Base-by-base conservation (phyloP, 805 yeast species). In the Ogataea methylovora region DNA sequence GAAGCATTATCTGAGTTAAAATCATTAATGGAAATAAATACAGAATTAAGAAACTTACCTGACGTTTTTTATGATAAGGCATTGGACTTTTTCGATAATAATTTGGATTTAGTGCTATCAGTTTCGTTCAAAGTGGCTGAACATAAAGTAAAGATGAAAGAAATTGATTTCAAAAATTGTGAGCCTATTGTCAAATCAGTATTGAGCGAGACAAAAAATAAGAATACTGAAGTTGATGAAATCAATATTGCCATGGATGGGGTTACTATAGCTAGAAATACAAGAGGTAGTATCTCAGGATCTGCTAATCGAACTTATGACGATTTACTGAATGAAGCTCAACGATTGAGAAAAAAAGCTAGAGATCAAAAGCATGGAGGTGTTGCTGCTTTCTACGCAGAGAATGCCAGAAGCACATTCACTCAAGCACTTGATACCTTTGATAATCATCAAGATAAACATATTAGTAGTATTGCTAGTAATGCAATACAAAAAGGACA, bases 11-110 rank as follows among this genome's bases (percentile, higher is more conserved):
- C 38, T 3, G 69, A 63, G 32, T 39, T 74, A 20, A 46, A 56
- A 1, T 47, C 48, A 2, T 33, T 62, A 2, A 53, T 64, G 17
- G 43, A 51, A 9, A 44, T 58, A 8, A 69, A 69, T 43, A 41
- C 50, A 0, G 41, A 41, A 6, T 50, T 75, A 10, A 52, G 49
- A 11, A 41, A 45, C 1, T 44, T 75, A 10, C 60, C 60, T 40
- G 59, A 59, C 34, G 41, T 42, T 1, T 75, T 76, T 38, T 57
- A 67, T 24, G 40, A 51, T 15, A 45, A 54, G 11, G 63, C 67
- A 10, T 32, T 74, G 4, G 49, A 38, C 12, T 70, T 66, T 43
- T 72, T 62, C 44, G 40, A 59, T n/a, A 77, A 76, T 3, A 62
- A 72, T 36, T 40, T 64, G 2, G 42, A 43, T 14, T 58, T 51